Evolutionary conservation across 2,329 filamentous ascomycete genomes (phyloP), one percentile per base, ranked within the genome.

Genomic region (Apiospora aurea): DNA sequence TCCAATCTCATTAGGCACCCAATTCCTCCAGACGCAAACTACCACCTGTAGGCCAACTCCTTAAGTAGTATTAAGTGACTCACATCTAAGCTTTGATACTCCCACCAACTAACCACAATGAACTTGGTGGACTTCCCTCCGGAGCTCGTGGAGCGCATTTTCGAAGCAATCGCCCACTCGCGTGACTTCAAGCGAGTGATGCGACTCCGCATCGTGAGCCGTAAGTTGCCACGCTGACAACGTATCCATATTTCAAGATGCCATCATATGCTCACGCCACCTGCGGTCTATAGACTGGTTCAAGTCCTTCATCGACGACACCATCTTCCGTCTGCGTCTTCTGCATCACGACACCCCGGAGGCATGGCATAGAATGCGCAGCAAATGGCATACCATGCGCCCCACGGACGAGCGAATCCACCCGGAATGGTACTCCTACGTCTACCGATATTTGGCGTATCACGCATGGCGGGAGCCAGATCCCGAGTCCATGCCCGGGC

Each of bases 271-370:
- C 53, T 61, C 16, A 61, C 53, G 21, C 26, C 7, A 6, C 7
- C 11, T 61, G 29, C 5, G 21, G 0, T 7, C 2, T 11, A 47
- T 46, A 73, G 72, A 71, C 44, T 66, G 69, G 29, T 72, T 73
- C 26, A 72, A 51, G 24, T 1, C 49, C 51, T 73, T 67, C 26
- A 64, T 71, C 8, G 72, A 73, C 34, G 41, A 69, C 26, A 5
- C 66, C 38, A 71, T 73, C 43, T 71, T 72, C 34, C 64, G 66
- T 67, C 66, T 71, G 21, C 69, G 47, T 29, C 66, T 72, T 21
- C 10, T 73, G 8, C 61, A 71, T 13, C 7, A 6, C 34, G n/a
- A 14, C 16, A 6, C 11, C 0, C 29, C 51, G 1, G 47, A 44
- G 16, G 21, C 26, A 43, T 43, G 26, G 24, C 51, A 8, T n/a